These are phyloP conservation scores for Geotrichum reessii DNA, from an alignment of 1,139 yeast species.

Conservation along the genomic window DNA sequence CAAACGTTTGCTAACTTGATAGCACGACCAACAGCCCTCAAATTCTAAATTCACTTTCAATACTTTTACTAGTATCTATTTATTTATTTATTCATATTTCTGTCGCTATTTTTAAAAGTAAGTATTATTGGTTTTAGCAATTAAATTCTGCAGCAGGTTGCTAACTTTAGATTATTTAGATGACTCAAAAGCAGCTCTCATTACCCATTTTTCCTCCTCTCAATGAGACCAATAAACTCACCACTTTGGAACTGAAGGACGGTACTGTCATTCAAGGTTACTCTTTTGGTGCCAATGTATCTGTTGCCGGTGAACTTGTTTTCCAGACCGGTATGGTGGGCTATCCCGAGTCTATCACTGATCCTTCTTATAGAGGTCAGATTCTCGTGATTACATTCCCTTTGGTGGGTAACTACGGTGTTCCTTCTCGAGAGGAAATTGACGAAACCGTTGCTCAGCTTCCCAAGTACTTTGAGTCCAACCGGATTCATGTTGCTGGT, in stretches of 20 bases:
- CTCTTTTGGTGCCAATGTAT: slow-evolving; percentile 89
- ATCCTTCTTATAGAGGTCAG: slow-evolving; percentile 98
- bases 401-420: slow-evolving; percentile 97
- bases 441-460: slow-evolving; percentile 71
- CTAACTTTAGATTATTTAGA: not conserved
- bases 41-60: not conserved
- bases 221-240: slow-evolving; percentile 72
- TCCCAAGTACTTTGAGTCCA: slow-evolving; percentile 91
- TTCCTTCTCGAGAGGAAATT: slow-evolving; percentile 74
- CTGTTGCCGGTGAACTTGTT: slow-evolving; percentile 95
- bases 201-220: slow-evolving; percentile 82
- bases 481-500: slow-evolving; percentile 91
- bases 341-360: slow-evolving; percentile 96
- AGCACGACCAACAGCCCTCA: not conserved
- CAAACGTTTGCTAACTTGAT: not conserved
- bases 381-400: slow-evolving; percentile 95
- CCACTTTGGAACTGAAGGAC: slow-evolving; percentile 88
- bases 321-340: slow-evolving; percentile 99
- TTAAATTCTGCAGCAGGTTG: not conserved
- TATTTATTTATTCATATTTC: slow-evolving; percentile 1
- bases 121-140: not conserved
- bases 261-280: slow-evolving; percentile 90
- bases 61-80: not conserved
- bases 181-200: slow-evolving; percentile 21
- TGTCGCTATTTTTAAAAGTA: not conserved